A percentile compares a stretch with the other conserved stretches of the same genome.
Evolutionary conservation across 176 grass and related monocot genomes (phyloP).

Genomic region (Neostapfia colusana): DNA sequence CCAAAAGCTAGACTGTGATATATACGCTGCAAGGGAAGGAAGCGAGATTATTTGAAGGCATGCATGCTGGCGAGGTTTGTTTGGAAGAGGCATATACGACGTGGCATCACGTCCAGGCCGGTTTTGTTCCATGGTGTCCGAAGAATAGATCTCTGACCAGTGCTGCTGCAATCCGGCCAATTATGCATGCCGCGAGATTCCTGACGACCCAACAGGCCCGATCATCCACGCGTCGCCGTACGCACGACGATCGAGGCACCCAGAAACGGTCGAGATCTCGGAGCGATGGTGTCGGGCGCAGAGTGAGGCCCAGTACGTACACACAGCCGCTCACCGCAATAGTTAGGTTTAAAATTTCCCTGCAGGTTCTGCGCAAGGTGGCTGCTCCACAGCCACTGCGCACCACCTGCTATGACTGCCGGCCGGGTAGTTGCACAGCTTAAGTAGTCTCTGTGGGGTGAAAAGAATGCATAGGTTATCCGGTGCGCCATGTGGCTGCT

Average conservation of each 20-base stretch:
- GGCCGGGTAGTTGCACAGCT: too few species aligned
- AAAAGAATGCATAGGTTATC: conserved; percentile 24
- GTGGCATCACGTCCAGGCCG: neutral
- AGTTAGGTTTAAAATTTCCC: neutral
- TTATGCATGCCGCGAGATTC: conserved; percentile 27
- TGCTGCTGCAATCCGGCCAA: neutral
- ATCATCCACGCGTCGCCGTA: conserved; percentile 9
- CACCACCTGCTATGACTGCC: neutral
- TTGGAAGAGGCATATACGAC: conserved; percentile 2
- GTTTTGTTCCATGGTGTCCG: neutral
- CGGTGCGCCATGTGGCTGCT: conserved; percentile 20
- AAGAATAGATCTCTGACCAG: neutral
- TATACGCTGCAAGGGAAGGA: too few species aligned
- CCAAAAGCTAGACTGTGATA: too few species aligned
- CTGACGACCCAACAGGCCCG: neutral
- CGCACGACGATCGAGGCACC: neutral
- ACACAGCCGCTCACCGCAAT: neutral
- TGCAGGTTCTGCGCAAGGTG: neutral
- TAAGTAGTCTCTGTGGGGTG: conserved; percentile 19
- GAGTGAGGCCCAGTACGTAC: too few species aligned
- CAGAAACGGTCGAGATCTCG: conserved; percentile 19
- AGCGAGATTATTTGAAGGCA: neutral
- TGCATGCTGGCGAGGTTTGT: neutral
- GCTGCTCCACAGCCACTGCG: conserved; percentile 17
- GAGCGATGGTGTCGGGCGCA: neutral